phyloP scores from a whole-genome alignment of 331 rosid genomes.

The Erythrophleum ivorense region DNA sequence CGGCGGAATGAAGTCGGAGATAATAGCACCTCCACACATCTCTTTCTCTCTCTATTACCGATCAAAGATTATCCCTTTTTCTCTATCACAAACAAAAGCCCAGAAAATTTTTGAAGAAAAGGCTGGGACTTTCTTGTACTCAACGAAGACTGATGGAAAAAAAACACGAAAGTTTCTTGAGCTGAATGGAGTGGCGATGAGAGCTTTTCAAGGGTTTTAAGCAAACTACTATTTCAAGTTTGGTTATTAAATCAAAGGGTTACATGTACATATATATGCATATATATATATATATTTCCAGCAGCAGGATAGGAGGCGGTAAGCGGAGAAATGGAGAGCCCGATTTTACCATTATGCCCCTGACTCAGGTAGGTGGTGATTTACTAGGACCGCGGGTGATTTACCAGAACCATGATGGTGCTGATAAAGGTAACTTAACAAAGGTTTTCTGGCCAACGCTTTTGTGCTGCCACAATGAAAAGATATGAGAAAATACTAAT shows the following conservation, averaged over 20 bases:
- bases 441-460: too few relatives aligned
- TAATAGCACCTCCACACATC: constrained; percentile 93
- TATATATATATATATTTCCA: neutral
- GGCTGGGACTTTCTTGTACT: neutral
- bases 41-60: neutral
- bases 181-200: neutral
- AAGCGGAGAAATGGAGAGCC: too few relatives aligned
- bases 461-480: too few relatives aligned
- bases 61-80: neutral
- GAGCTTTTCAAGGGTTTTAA: neutral
- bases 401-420: neutral
- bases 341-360: constrained; percentile 41
- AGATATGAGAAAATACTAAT: too few relatives aligned
- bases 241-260: too few relatives aligned
- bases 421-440: neutral
- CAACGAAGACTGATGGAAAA: neutral
- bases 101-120: neutral
- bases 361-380: neutral
- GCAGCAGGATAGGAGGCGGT: neutral
- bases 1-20: constrained; percentile 70
- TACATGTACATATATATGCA: too few relatives aligned
- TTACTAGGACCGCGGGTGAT: neutral
- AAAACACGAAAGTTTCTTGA: neutral
- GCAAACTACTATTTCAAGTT: too few relatives aligned
- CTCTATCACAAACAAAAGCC: neutral